Evolutionary conservation across 768 basidiomycete species (phyloP).

Genomic region (Rhodotorula babjevae): DNA sequence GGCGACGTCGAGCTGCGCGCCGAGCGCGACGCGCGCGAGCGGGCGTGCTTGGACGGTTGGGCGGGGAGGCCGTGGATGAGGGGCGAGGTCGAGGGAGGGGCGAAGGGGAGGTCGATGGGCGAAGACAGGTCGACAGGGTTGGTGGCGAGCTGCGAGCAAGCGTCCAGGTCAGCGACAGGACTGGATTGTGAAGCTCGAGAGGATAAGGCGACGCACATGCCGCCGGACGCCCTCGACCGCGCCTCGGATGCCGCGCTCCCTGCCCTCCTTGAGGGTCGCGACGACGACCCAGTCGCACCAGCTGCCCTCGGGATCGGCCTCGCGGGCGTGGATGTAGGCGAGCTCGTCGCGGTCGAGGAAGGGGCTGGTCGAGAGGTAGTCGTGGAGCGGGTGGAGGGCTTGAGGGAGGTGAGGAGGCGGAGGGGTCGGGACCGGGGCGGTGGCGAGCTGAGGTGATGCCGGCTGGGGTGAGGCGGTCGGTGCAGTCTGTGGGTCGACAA

Average conservation of each 20-base stretch:
- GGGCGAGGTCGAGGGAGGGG: conserved; percentile 19
- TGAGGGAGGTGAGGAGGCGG: conserved; percentile 33
- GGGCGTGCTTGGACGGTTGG: conserved; percentile 29
- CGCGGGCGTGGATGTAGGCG: conserved; percentile 39
- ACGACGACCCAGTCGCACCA: conserved; percentile 43
- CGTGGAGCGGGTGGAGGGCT: conserved; percentile 33
- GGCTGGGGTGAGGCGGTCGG: conserved; percentile 1
- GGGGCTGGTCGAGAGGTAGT: conserved; percentile 36
- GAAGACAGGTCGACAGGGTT: conserved; percentile 23
- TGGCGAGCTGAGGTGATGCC: neutral
- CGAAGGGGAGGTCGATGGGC: conserved; percentile 7
- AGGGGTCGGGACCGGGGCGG: conserved; percentile 18
- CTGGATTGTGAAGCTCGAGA: neutral
- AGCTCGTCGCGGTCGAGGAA: conserved; percentile 37
- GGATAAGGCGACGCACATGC: conserved; percentile 19
- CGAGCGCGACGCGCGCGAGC: conserved; percentile 9
- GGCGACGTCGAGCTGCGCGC: neutral
- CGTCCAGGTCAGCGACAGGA: neutral
- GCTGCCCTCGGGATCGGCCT: conserved; percentile 29
- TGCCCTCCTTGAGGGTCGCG: conserved; percentile 24
- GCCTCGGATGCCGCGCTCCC: conserved; percentile 39
- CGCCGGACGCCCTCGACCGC: conserved; percentile 36
- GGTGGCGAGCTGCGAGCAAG: conserved; percentile 10
- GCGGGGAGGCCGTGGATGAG: conserved; percentile 31
- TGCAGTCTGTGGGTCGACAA: conserved; percentile 24